phyloP scores from a whole-genome alignment of 129 eudicot genomes.

The Centella asiatica region DNA sequence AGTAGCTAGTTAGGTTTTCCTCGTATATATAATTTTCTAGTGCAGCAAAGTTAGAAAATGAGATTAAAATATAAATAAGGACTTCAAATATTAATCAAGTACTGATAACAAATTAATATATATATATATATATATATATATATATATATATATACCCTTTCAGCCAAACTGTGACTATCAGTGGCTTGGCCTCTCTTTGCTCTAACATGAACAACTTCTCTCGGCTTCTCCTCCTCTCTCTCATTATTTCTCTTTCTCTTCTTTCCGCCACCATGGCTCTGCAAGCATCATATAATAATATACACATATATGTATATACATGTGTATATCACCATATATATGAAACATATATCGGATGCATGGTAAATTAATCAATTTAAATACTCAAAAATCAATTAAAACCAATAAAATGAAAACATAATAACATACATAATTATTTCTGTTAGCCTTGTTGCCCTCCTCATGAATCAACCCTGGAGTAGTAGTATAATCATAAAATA shows the following conservation, averaged over 20 bases:
- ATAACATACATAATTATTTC: constrained; percentile 15
- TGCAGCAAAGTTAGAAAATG: neutral
- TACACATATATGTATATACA: neutral
- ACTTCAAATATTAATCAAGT: neutral
- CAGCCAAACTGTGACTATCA: constrained; percentile 96
- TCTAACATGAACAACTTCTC: constrained; percentile 95
- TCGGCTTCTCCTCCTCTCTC: constrained; percentile 43
- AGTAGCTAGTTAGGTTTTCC: neutral
- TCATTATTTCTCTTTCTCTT: constrained; percentile 55
- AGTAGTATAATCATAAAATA: constrained; percentile 20
- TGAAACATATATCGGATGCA: too few relatives aligned
- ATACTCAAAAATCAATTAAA: neutral
- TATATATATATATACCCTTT: constrained; percentile 47
- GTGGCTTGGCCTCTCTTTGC: constrained; percentile 99
- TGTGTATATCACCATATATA: neutral
- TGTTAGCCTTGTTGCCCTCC: constrained; percentile 25
- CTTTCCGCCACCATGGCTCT: constrained; percentile 54
- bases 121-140: neutral
- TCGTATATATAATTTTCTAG: neutral
- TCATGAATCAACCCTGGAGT: constrained; percentile 17
- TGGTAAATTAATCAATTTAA: neutral
- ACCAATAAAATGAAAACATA: neutral
- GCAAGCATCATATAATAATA: constrained; percentile 1
- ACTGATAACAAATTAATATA: neutral
- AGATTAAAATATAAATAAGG: neutral